Evolutionary conservation across 257 asterid species (phyloP).

Genomic region (Plantago ovata): DNA sequence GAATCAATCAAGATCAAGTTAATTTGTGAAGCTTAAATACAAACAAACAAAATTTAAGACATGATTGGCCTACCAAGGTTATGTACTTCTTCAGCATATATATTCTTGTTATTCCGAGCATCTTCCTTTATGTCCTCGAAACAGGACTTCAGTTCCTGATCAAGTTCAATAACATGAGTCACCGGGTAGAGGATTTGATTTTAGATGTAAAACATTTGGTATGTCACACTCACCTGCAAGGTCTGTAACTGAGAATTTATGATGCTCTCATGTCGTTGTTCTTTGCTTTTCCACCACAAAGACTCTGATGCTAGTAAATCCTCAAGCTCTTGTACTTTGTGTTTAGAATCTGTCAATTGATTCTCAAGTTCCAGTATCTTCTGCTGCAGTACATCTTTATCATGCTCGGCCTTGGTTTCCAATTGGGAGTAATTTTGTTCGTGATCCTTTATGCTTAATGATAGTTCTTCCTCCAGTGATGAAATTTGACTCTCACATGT

Average conservation of each 20-base stretch:
- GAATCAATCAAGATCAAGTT: conserved; percentile 8
- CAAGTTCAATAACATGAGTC: conserved; percentile 21
- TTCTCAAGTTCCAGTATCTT: conserved; percentile 69
- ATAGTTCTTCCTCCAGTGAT: conserved; percentile 50
- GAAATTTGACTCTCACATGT: conserved; percentile 48
- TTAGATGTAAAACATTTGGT: conserved; percentile 17
- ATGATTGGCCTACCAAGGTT: conserved; percentile 59
- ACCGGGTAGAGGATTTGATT: conserved; percentile 7
- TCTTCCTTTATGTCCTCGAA: conserved; percentile 79
- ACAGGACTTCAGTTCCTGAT: conserved; percentile 63
- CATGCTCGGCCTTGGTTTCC: conserved; percentile 53
- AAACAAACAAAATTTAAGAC: conserved; percentile 6
- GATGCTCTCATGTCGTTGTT: conserved; percentile 60
- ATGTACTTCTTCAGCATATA: conserved; percentile 57
- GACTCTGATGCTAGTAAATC: conserved; percentile 71
- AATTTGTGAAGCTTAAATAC: conserved; percentile 13
- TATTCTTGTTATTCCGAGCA: conserved; percentile 49
- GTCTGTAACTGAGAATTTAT: conserved; percentile 68
- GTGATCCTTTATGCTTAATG: conserved; percentile 39
- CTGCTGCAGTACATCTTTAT: conserved; percentile 47
- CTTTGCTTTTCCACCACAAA: conserved; percentile 74
- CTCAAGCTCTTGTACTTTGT: conserved; percentile 76
- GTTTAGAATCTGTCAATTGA: conserved; percentile 58
- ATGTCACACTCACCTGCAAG: conserved; percentile 59
- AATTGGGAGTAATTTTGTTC: conserved; percentile 45